A percentile compares a stretch with the other conserved stretches of the same genome.
Evolutionary conservation across 257 asterid genomes (phyloP).

Genomic region (Handroanthus guayacan): DNA sequence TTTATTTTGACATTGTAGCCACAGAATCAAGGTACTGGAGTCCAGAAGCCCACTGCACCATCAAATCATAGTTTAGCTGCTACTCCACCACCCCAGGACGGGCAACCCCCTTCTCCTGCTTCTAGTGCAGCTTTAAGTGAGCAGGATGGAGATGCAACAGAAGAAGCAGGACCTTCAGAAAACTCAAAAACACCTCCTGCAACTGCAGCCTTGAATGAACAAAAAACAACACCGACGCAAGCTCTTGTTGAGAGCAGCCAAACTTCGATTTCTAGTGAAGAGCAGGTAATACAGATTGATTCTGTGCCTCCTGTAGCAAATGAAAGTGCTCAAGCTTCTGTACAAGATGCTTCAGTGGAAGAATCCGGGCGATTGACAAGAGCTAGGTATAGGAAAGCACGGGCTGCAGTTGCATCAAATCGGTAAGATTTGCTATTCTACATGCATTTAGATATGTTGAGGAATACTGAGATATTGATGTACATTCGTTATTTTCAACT

Average conservation of each 20-base stretch:
- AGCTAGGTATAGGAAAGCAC: constrained; percentile 55
- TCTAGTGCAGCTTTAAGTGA: constrained; percentile 56
- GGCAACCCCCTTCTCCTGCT: constrained; percentile 47
- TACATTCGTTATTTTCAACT: constrained; percentile 33
- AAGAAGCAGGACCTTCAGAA: constrained; percentile 22
- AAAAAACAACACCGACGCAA: constrained; percentile 47
- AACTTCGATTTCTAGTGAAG: constrained; percentile 43
- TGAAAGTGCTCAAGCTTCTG: constrained; percentile 40
- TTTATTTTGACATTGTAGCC: constrained; percentile 41
- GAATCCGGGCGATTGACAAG: constrained; percentile 51
- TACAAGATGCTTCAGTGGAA: constrained; percentile 44
- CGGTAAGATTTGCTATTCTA: constrained; percentile 22
- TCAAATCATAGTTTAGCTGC: constrained; percentile 44
- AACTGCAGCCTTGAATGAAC: constrained; percentile 48
- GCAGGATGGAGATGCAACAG: constrained; percentile 48
- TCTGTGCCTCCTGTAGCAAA: constrained; percentile 40
- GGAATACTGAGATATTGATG: constrained; percentile 36
- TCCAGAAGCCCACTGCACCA: constrained; percentile 48
- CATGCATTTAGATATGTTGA: constrained; percentile 19
- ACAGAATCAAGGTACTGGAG: constrained; percentile 47
- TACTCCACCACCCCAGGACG: constrained; percentile 45
- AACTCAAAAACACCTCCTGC: constrained; percentile 46
- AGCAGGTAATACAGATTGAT: constrained; percentile 47
- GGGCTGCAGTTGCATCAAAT: constrained; percentile 36
- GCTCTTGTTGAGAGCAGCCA: constrained; percentile 42